A percentile compares a stretch with the other conserved stretches of the same genome.
Evolutionary conservation across 1,284 basidiomycete genomes (phyloP).

Genomic region (Austroboletus rostrupii): DNA sequence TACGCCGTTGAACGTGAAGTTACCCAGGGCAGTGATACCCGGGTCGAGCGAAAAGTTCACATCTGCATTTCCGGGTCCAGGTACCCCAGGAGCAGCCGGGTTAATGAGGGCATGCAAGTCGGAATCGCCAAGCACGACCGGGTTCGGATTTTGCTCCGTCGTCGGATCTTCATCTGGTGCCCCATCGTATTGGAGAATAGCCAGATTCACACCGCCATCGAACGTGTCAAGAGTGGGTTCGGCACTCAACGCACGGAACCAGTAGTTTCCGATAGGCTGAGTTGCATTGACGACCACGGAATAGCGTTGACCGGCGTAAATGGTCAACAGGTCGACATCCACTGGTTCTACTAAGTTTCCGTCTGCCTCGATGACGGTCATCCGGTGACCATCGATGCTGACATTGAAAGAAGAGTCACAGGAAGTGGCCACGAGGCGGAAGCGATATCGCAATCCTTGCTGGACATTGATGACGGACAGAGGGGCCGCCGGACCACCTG

Average conservation of each 20-base stretch:
- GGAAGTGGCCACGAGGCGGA: slow-evolving; percentile 33
- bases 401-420: slow-evolving; percentile 38
- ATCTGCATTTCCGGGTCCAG: slow-evolving; percentile 28
- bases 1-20: slow-evolving; percentile 12
- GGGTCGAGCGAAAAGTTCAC: slow-evolving; percentile 20
- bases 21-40: background rate
- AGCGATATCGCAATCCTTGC: slow-evolving; percentile 27
- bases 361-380: slow-evolving; percentile 51
- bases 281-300: slow-evolving; percentile 13
- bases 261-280: slow-evolving; percentile 39
- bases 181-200: slow-evolving; percentile 51
- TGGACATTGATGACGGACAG: slow-evolving; percentile 34
- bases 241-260: slow-evolving; percentile 34
- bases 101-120: slow-evolving; percentile 33
- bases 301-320: slow-evolving; percentile 36
- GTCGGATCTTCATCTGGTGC: slow-evolving; percentile 43
- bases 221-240: slow-evolving; percentile 19
- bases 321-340: slow-evolving; percentile 36
- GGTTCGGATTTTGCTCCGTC: slow-evolving; percentile 34
- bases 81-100: slow-evolving; percentile 30
- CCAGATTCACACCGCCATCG: slow-evolving; percentile 41
- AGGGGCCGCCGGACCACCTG: slow-evolving; percentile 28
- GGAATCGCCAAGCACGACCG: slow-evolving; percentile 28
- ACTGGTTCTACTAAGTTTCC: slow-evolving; percentile 39
- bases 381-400: slow-evolving; percentile 38